Base-by-base conservation (phyloP, 2,329 filamentous ascomycete genomes). In the Fonsecaea nubica region DNA sequence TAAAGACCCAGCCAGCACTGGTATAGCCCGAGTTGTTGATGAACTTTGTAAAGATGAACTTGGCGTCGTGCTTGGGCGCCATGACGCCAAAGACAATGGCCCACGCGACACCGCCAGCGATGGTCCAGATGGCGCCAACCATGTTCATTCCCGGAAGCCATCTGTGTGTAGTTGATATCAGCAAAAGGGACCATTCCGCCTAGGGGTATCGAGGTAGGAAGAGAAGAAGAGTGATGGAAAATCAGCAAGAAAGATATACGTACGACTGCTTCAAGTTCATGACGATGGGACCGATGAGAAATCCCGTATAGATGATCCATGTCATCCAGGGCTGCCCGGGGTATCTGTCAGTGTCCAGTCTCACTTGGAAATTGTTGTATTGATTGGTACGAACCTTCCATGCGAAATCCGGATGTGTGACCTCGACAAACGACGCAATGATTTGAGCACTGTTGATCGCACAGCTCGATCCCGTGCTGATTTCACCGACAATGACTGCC, bases 1-100 rank as follows among this genome's bases (percentile, higher is more conserved):
- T 78, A 68, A 90, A 90, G 1, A 87, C 87, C 21, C 90, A 85
- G 10, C 86, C 87, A 45, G 85, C 80, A 52, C 60, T 68, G 1
- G 72, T 68, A 62, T 77, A 78, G 12, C 79, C 71, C 48, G 80
- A 80, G 56, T 78, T 71, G 73, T 79, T 85, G 77, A 86, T 61
- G 85, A 86, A 72, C 78, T 86, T 70, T 76, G 74, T 76, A 85
- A 86, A 89, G 21, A 89, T 85, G 40, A 84, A 84, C 30, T 80
- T 69, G 68, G 65, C 68, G 45, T 69, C 68, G 35, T 67, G 62
- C 36, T 69, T 69, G 30, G 68, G 68, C 33, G 68, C 65, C 68
- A 69, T 69, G 59, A 69, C 48, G 53, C 58, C 68, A 35, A 69
- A 69, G 45, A 69, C 65, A 36, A 69, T 38, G 33, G 65, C 68